Conservation (phyloP, 257 asterid genomes). For the Ilex asprella region DNA sequence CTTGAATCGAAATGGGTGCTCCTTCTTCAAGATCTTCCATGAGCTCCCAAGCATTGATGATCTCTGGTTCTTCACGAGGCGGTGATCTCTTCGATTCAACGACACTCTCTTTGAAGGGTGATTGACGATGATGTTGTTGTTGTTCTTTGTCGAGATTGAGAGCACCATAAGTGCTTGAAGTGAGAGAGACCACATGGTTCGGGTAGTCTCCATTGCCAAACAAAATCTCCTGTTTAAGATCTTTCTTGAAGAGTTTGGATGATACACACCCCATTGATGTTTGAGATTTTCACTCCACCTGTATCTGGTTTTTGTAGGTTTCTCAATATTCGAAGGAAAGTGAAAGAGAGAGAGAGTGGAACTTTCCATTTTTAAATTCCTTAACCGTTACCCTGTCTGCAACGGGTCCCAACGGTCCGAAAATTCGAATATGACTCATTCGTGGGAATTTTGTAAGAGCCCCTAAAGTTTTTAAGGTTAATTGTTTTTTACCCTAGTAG, state of each 20-base stretch:
- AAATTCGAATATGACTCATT: too few species aligned
- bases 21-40: conserved; percentile 92
- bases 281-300: neutral
- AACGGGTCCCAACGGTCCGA: too few species aligned
- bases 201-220: conserved; percentile 22
- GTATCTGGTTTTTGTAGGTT: conserved; percentile 13
- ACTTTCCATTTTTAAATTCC: too few species aligned
- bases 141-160: conserved; percentile 55
- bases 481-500: too few species aligned
- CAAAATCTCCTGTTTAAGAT: conserved; percentile 30
- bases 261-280: conserved; percentile 85
- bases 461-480: too few species aligned
- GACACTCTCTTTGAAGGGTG: conserved; percentile 14
- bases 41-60: conserved; percentile 90
- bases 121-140: neutral
- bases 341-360: too few species aligned
- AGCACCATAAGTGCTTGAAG: conserved; percentile 80
- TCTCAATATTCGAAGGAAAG: neutral
- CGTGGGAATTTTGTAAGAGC: too few species aligned
- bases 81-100: conserved; percentile 31
- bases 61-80: conserved; percentile 48
- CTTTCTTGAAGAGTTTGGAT: conserved; percentile 41
- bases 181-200: conserved; percentile 77
- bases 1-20: conserved; percentile 22
- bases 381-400: too few species aligned